These are phyloP conservation scores for Bidens hawaiensis DNA, from an alignment of 140 eudicot species.

Conservation along the genomic window DNA sequence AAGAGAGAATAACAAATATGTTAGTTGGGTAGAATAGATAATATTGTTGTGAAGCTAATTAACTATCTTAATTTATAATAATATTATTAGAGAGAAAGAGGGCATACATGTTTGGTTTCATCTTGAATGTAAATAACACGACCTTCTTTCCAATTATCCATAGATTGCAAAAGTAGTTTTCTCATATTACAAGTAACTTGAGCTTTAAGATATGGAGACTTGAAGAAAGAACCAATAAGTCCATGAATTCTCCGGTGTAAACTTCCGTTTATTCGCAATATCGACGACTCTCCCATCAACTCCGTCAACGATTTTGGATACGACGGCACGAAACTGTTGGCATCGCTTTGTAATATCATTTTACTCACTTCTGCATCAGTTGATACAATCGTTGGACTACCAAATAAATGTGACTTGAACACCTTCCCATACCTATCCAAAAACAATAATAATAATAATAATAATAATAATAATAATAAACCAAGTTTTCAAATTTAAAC, in stretches of 20 bases:
- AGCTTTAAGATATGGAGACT: constrained; percentile 66
- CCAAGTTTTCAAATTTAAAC: too few relatives aligned
- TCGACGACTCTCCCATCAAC: constrained; percentile 85
- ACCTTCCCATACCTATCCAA: constrained; percentile 79
- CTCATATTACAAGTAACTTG: constrained; percentile 72
- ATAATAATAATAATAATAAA: too few relatives aligned
- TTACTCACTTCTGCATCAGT: constrained; percentile 85
- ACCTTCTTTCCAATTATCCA: constrained; percentile 68
- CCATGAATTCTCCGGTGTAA: constrained; percentile 86
- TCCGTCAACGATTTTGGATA: constrained; percentile 88
- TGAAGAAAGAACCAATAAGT: constrained; percentile 70
- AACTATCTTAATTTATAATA: too few relatives aligned
- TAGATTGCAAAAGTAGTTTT: constrained; percentile 45
- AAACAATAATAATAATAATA: not conserved
- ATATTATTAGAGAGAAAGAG: not conserved
- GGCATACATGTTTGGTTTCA: constrained; percentile 65
- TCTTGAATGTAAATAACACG: constrained; percentile 68
- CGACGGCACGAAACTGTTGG: constrained; percentile 64
- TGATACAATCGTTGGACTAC: constrained; percentile 79
- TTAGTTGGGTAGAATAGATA: too few relatives aligned
- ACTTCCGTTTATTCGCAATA: constrained; percentile 66
- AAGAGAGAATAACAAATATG: too few relatives aligned
- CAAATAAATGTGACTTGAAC: constrained; percentile 92
- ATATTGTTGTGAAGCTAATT: too few relatives aligned
- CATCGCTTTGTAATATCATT: constrained; percentile 65